These are phyloP conservation scores for Flaveria ramosissima DNA, from an alignment of 129 eudicot species.

Conservation along the genomic window DNA sequence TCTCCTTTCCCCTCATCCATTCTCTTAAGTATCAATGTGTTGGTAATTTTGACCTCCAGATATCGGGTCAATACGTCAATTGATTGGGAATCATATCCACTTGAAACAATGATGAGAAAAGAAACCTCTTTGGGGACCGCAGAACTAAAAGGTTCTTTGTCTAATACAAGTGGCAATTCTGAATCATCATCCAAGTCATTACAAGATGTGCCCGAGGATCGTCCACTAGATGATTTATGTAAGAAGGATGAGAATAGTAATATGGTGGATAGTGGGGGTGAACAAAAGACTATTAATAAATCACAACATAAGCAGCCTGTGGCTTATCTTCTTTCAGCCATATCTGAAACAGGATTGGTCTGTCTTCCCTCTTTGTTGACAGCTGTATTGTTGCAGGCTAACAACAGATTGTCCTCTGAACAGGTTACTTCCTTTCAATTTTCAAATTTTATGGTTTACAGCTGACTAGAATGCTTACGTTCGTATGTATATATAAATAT, in stretches of 20 bases:
- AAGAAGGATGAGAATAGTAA: constrained; percentile 48
- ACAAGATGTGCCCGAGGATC: constrained; percentile 68
- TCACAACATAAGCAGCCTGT: constrained; percentile 52
- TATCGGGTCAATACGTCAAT: constrained; percentile 53
- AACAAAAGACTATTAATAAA: constrained; percentile 44
- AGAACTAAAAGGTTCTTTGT: constrained; percentile 27
- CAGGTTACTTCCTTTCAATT: constrained; percentile 48
- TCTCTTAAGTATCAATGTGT: constrained; percentile 68
- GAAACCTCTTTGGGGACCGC: constrained; percentile 29
- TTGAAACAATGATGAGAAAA: constrained; percentile 28
- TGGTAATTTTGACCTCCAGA: constrained; percentile 78
- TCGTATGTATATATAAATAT: neutral
- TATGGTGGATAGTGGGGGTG: constrained; percentile 31
- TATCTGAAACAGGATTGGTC: constrained; percentile 89
- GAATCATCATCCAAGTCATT: constrained; percentile 32
- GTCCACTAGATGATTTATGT: constrained; percentile 43
- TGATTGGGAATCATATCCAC: constrained; percentile 70
- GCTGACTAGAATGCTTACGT: neutral
- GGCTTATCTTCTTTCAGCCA: constrained; percentile 68
- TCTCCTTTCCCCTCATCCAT: constrained; percentile 96
- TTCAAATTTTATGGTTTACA: neutral
- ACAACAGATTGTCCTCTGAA: constrained; percentile 77
- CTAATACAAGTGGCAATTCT: constrained; percentile 23
- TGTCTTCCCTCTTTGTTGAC: constrained; percentile 93
- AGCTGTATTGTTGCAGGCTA: constrained; percentile 93